These are phyloP conservation scores for Kodamaea arcana DNA, from an alignment of 1,139 yeast species.

Conservation along the genomic window DNA sequence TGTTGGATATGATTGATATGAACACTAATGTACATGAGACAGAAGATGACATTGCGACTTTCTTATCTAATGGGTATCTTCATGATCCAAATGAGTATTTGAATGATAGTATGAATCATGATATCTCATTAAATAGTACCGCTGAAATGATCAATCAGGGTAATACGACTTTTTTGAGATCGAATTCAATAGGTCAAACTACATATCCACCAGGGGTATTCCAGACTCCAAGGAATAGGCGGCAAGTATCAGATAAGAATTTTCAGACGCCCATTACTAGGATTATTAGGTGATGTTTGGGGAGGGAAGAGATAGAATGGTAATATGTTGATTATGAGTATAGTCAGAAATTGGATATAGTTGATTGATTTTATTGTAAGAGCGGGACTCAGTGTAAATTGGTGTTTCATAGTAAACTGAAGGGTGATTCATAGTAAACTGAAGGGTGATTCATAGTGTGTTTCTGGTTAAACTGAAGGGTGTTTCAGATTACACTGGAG, in stretches of 20 bases:
- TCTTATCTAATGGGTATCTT: constrained; percentile 35
- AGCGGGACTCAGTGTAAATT: too few species aligned
- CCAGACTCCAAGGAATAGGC: constrained; percentile 43
- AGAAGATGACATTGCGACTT: constrained; percentile 27
- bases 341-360: too few species aligned
- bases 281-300: constrained; percentile 14
- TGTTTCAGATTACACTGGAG: too few species aligned
- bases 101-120: constrained; percentile 28
- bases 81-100: constrained; percentile 13
- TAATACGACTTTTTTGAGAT: constrained; percentile 25
- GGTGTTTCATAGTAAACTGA: too few species aligned
- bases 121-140: constrained; percentile 29
- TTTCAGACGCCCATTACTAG: constrained; percentile 43
- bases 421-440: too few species aligned
- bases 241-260: constrained; percentile 35
- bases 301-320: too few species aligned
- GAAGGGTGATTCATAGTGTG: too few species aligned
- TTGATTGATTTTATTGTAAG: too few species aligned
- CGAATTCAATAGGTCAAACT: constrained; percentile 14
- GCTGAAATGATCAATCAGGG: constrained; percentile 28
- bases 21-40: constrained; percentile 2
- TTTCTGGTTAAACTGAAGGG: too few species aligned
- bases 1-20: background rate
- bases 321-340: too few species aligned
- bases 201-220: constrained; percentile 13